Evolutionary conservation across 768 basidiomycete species (phyloP).

Genomic region (Psilocybe subaeruginosa): DNA sequence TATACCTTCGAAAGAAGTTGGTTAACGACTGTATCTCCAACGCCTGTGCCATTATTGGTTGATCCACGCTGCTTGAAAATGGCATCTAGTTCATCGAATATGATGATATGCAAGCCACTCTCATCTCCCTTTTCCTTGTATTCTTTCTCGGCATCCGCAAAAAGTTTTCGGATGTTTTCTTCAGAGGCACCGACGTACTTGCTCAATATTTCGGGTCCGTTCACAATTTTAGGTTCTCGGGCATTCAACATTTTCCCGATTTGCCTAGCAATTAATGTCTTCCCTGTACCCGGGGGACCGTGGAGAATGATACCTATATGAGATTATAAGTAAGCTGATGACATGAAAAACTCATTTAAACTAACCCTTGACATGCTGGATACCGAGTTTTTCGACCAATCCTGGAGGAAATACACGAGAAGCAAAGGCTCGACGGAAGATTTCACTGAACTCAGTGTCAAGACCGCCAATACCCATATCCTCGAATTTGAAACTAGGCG

Average conservation of each 20-base stretch:
- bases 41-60: conserved; percentile 88
- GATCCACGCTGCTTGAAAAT: conserved; percentile 99
- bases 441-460: conserved; percentile 92
- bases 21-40: conserved; percentile 99
- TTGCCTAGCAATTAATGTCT: conserved; percentile 96
- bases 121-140: conserved; percentile 98
- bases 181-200: conserved; percentile 98
- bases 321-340: background rate
- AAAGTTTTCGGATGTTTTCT: conserved; percentile 97
- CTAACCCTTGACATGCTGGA: conserved; percentile 95
- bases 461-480: conserved; percentile 99
- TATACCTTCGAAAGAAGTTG: conserved; percentile 93
- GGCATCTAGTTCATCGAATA: conserved; percentile 98
- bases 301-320: conserved; percentile 84
- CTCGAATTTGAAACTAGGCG: conserved; percentile 98
- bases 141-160: conserved; percentile 99
- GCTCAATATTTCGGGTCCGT: conserved; percentile 96
- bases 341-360: background rate
- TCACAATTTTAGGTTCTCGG: conserved; percentile 96
- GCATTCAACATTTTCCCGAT: conserved; percentile 99
- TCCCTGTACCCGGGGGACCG: conserved; percentile 98
- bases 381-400: conserved; percentile 95
- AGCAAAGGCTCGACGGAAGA: conserved; percentile 98
- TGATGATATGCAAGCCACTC: conserved; percentile 97
- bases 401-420: conserved; percentile 98